Conservation (phyloP, 2,329 filamentous ascomycete species). For the Neofusicoccum parvum region DNA sequence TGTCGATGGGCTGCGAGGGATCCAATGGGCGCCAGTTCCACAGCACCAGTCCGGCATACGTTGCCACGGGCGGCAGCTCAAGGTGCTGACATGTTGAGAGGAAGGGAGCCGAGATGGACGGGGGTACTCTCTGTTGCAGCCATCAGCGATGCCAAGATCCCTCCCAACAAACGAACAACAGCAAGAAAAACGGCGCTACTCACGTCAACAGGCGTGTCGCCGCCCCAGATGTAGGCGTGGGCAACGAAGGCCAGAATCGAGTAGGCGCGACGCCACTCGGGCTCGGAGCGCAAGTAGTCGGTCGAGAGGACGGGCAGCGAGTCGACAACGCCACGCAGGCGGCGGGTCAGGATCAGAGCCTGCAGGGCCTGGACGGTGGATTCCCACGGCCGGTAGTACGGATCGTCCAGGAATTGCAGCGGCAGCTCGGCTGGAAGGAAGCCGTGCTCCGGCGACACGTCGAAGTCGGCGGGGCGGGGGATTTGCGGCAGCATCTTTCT, state of each 20-base stretch:
- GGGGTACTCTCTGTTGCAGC: constrained; percentile 63
- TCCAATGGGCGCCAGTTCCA: constrained; percentile 99
- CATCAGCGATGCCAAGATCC: constrained; percentile 1
- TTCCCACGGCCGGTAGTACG: constrained; percentile 97
- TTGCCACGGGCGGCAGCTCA: constrained; percentile 88
- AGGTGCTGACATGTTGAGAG: constrained; percentile 74
- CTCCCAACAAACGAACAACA: background rate
- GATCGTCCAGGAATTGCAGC: constrained; percentile 77
- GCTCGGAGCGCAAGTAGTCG: constrained; percentile 74
- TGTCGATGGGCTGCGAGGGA: constrained; percentile 75
- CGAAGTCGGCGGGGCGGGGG: constrained; percentile 20
- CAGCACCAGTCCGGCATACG: constrained; percentile 85
- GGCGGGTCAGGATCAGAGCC: constrained; percentile 79
- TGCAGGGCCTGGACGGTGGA: constrained; percentile 83
- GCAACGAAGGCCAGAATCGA: constrained; percentile 75
- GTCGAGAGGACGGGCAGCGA: constrained; percentile 82
- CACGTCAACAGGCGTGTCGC: constrained; percentile 72
- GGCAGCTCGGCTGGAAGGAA: constrained; percentile 85
- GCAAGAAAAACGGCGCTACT: constrained; percentile 22
- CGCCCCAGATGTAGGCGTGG: constrained; percentile 90
- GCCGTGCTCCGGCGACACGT: constrained; percentile 61
- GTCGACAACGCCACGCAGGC: constrained; percentile 78
- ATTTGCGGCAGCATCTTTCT: constrained; percentile 20
- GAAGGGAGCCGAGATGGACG: constrained; percentile 80
- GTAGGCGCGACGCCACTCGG: constrained; percentile 91